Conservation (phyloP, 305 asterid genomes). For the Fraxinus floribunda region DNA sequence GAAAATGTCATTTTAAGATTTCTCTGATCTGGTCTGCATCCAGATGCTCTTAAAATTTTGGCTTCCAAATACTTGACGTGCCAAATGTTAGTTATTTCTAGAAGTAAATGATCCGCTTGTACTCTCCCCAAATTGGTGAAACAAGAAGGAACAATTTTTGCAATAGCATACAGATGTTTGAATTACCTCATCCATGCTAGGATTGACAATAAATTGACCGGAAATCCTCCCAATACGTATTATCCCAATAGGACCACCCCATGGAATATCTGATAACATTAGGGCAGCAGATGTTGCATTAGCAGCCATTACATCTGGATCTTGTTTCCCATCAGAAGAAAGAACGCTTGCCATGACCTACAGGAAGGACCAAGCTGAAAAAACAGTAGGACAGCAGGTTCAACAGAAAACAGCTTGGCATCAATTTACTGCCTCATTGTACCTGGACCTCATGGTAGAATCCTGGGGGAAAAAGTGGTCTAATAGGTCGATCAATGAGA, state of each 20-base stretch:
- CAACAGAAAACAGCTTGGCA: slow-evolving; percentile 4
- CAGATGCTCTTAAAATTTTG: neutral
- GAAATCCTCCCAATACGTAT: slow-evolving; percentile 84
- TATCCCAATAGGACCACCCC: slow-evolving; percentile 98
- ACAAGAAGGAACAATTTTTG: neutral
- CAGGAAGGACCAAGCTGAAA: slow-evolving; percentile 11
- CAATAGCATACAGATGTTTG: slow-evolving; percentile 8
- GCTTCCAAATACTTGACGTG: neutral
- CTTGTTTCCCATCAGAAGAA: slow-evolving; percentile 95
- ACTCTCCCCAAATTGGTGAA: neutral
- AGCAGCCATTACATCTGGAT: slow-evolving; percentile 95
- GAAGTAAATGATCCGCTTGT: neutral
- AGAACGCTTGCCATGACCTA: slow-evolving; percentile 91
- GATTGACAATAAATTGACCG: slow-evolving; percentile 81
- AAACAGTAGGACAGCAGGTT: slow-evolving; percentile 15
- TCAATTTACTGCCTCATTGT: slow-evolving; percentile 18
- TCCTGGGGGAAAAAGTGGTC: slow-evolving; percentile 93
- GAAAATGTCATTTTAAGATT: too few species aligned
- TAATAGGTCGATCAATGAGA: slow-evolving; percentile 86
- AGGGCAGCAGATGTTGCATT: slow-evolving; percentile 97
- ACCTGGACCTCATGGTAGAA: slow-evolving; percentile 99
- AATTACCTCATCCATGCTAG: slow-evolving; percentile 91
- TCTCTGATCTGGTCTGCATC: too few species aligned
- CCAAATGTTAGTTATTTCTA: neutral
- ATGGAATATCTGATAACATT: slow-evolving; percentile 93